These are phyloP conservation scores for Pseudomonodictys pantanalensis DNA, from an alignment of 495 filamentous ascomycete species.

Conservation along the genomic window DNA sequence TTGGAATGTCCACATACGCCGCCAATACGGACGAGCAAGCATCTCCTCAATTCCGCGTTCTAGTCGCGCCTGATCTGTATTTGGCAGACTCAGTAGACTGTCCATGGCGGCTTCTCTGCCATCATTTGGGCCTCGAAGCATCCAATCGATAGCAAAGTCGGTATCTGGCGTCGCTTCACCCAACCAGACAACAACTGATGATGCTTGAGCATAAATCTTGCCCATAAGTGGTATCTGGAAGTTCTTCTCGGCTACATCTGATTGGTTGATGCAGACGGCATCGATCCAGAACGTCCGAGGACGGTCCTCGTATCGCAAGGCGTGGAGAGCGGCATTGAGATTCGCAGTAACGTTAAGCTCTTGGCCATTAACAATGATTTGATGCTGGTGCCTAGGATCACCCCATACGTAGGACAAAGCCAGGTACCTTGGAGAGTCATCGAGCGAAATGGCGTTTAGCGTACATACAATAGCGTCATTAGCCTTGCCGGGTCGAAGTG, in stretches of 20 bases:
- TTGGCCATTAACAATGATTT: not conserved
- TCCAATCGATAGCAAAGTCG: not conserved
- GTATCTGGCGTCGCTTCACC: not conserved
- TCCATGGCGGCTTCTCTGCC: not conserved
- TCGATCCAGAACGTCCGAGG: not conserved
- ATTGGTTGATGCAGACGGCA: slow-evolving; percentile 27
- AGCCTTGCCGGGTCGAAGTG: not conserved
- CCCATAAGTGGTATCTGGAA: slow-evolving; percentile 34
- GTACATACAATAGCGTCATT: not conserved
- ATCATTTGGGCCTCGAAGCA: not conserved
- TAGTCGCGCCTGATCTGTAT: not conserved
- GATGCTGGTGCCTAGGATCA: not conserved
- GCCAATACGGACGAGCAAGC: not conserved
- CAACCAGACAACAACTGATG: not conserved
- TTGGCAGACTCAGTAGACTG: not conserved
- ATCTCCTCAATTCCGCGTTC: not conserved
- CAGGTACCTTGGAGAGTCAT: not conserved
- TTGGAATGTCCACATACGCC: not conserved
- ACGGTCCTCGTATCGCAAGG: not conserved
- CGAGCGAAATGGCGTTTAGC: not conserved
- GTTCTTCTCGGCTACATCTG: slow-evolving; percentile 31
- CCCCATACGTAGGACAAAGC: not conserved
- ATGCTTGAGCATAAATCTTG: slow-evolving; percentile 23
- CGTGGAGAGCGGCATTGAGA: not conserved
- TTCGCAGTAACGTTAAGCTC: not conserved